A percentile compares a stretch with the other conserved stretches of the same genome.
phyloP scores from a whole-genome alignment of 2,329 filamentous ascomycete genomes.

The Colletotrichum trifolii region DNA sequence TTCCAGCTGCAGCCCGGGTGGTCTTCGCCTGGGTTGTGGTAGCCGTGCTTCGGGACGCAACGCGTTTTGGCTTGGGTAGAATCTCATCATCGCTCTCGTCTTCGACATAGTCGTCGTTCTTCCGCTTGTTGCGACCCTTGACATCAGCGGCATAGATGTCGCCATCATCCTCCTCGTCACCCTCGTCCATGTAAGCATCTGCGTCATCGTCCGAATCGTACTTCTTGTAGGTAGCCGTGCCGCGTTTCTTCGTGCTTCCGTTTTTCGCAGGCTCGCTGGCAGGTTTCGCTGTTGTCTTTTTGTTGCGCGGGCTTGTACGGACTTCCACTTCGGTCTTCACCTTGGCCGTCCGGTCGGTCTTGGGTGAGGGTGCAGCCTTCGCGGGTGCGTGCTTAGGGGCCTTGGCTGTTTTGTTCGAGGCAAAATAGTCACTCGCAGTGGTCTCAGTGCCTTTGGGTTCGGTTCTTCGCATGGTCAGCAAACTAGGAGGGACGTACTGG shows the following conservation, averaged over 20 bases:
- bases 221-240: slow-evolving; percentile 54
- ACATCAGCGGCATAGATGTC: slow-evolving; percentile 85
- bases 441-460: slow-evolving; percentile 61
- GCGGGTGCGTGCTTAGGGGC: slow-evolving; percentile 48
- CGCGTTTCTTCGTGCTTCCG: slow-evolving; percentile 51
- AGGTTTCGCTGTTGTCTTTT: slow-evolving; percentile 49
- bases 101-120: slow-evolving; percentile 80
- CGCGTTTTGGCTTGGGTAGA: slow-evolving; percentile 68
- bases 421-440: slow-evolving; percentile 69
- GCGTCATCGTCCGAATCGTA: slow-evolving; percentile 60
- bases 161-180: slow-evolving; percentile 77
- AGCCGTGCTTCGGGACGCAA: slow-evolving; percentile 52
- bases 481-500: slow-evolving; percentile 14
- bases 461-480: slow-evolving; percentile 44
- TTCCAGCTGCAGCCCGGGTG: slow-evolving; percentile 44
- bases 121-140: slow-evolving; percentile 72
- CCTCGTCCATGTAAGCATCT: slow-evolving; percentile 72
- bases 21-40: slow-evolving; percentile 41
- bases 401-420: slow-evolving; percentile 57
- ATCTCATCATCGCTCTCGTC: slow-evolving; percentile 79
- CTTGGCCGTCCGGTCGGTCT: slow-evolving; percentile 51
- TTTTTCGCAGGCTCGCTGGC: slow-evolving; percentile 44
- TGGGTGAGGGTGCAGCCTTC: slow-evolving; percentile 53
- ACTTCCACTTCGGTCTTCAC: slow-evolving; percentile 56
- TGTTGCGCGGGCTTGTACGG: slow-evolving; percentile 64